These are phyloP conservation scores for Colletotrichum tamarilloi DNA, from an alignment of 2,329 filamentous ascomycete genomes.

Conservation along the genomic window DNA sequence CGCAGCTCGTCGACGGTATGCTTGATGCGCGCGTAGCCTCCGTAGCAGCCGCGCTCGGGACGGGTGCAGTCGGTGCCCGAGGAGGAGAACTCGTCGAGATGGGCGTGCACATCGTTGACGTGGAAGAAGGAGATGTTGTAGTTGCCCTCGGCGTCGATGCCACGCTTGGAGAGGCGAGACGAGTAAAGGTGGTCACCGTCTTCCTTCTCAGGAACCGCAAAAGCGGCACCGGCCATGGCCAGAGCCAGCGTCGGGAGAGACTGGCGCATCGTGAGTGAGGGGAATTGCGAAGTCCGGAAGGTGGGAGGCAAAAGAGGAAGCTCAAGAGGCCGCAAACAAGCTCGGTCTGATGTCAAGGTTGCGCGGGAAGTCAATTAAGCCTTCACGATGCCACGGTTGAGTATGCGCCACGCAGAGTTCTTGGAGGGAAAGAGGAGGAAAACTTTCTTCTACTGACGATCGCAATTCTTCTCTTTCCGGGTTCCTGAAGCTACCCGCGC, in stretches of 20 bases:
- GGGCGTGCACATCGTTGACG: conserved; percentile 76
- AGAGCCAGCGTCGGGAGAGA: conserved; percentile 33
- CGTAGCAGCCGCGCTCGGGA: conserved; percentile 68
- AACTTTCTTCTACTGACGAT: neutral
- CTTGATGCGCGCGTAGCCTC: conserved; percentile 74
- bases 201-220: conserved; percentile 42
- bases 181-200: conserved; percentile 62
- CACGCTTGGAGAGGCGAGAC: conserved; percentile 60
- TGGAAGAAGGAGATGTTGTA: conserved; percentile 75
- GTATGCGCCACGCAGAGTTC: neutral
- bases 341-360: neutral
- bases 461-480: neutral
- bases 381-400: conserved; percentile 17
- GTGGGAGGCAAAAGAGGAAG: neutral
- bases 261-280: conserved; percentile 18
- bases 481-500: neutral
- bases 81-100: conserved; percentile 71
- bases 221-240: conserved; percentile 41
- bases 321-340: neutral
- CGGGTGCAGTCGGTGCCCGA: conserved; percentile 71
- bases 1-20: conserved; percentile 67
- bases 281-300: neutral
- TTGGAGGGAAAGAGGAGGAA: neutral
- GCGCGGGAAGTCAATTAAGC: conserved; percentile 17
- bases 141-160: conserved; percentile 59